Evolutionary conservation across 805 yeast species (phyloP), one percentile per base, ranked within the genome.

Genomic region (Scheffersomyces stipitis): DNA sequence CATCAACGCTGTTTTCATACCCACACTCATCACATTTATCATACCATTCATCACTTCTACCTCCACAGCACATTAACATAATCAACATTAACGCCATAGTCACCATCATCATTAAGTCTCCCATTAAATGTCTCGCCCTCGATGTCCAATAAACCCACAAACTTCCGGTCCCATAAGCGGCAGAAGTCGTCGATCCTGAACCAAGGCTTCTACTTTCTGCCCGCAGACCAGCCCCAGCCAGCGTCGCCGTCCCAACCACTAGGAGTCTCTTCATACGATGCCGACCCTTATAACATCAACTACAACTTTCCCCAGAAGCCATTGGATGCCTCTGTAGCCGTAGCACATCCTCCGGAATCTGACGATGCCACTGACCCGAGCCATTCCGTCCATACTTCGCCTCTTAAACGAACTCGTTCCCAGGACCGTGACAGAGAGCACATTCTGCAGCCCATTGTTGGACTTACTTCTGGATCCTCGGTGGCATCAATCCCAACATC

Each of bases 151-250:
- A 41, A 41, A 31, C 44, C 47, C 29, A 43, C 38, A 46, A 47
- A 40, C 34, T 36, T 42, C 30, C 45, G 49, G 35, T 37, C 59
- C 13, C 69, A 64, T 45, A 64, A 64, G 44, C 66, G 69, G 36
- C 69, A 62, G 50, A 64, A 64, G 41, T 60, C 65, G 38, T 60
- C 63, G 15, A 31, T 57, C 16, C 60, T 53, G 61, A 60, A 52
- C 44, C 44, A 52, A 7, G 56, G 58, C 23, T 62, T 56, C 41
- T 62, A 58, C 41, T 58, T 54, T 40, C 46, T 18, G 24, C n/a
- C n/a, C n/a, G n/a, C n/a, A 18, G 44, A 41, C 23, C 37, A 30
- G 15, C 30, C 24, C 20, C 37, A 29, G 15, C 14, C 5, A 13
- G 15, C 12, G 28, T 13, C 6, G 26, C 27, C 27, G 30, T 28